Percentiles rank a stretch among this genome's conserved stretches.
phyloP scores from a whole-genome alignment of 352 stramenopile genomes.

The Globisporangium uncinulatum region DNA sequence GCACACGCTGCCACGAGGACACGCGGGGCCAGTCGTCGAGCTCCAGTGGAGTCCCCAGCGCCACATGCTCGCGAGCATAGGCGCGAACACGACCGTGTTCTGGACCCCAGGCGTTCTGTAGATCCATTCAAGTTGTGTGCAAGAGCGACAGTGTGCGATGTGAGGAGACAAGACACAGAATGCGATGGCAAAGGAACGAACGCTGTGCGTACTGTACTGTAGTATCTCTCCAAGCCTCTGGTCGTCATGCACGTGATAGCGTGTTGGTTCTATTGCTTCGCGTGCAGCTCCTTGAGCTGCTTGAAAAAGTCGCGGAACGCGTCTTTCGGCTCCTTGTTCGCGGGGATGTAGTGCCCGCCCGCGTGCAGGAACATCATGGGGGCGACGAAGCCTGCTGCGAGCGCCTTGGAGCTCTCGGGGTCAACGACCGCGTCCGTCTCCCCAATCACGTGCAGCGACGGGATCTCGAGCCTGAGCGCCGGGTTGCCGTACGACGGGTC shows the following conservation, averaged over 20 bases:
- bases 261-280: neutral
- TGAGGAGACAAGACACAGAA: neutral
- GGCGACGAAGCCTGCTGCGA: slow-evolving; percentile 51
- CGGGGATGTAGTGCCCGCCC: slow-evolving; percentile 82
- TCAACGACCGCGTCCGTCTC: slow-evolving; percentile 67
- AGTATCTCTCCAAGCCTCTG: no score
- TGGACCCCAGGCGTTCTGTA: slow-evolving; percentile 39
- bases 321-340: slow-evolving; percentile 80
- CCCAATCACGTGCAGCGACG: slow-evolving; percentile 80
- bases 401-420: slow-evolving; percentile 42
- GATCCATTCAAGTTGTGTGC: no score
- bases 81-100: slow-evolving; percentile 69
- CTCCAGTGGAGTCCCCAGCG: slow-evolving; percentile 83
- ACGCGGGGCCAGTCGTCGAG: slow-evolving; percentile 58
- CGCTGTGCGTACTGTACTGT: no score
- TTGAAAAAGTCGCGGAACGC: slow-evolving; percentile 67
- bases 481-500: slow-evolving; percentile 41
- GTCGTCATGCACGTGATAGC: no score
- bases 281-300: slow-evolving; percentile 18
- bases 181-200: neutral
- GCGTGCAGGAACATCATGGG: slow-evolving; percentile 53
- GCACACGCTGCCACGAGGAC: slow-evolving; percentile 44
- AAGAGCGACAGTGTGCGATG: no score
- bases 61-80: slow-evolving; percentile 67
- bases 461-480: slow-evolving; percentile 41